Conservation (phyloP, 2,329 filamentous ascomycete genomes). For the Phaeophleospora eucalypticola region DNA sequence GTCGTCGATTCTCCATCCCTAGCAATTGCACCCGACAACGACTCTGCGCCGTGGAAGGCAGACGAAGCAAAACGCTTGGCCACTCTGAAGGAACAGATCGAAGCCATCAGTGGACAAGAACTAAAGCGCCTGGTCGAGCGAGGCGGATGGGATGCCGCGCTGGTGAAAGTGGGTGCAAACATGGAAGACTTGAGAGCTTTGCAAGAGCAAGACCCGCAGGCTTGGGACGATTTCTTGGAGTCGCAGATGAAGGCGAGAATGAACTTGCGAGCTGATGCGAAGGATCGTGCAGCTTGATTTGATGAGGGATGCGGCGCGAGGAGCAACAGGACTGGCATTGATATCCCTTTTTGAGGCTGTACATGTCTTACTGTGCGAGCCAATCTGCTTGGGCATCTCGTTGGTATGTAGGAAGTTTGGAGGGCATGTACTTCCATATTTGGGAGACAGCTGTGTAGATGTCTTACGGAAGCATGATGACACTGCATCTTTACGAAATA, state of each 20-base stretch:
- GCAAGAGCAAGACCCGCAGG: conserved; percentile 39
- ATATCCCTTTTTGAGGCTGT: neutral
- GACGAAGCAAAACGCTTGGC: conserved; percentile 35
- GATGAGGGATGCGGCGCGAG: too few relatives aligned
- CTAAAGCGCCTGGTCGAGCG: conserved; percentile 59
- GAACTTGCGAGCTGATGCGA: conserved; percentile 24
- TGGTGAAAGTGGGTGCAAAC: conserved; percentile 61
- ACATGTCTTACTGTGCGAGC: too few relatives aligned
- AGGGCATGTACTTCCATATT: too few relatives aligned
- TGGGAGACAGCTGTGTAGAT: too few relatives aligned
- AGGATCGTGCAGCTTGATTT: neutral
- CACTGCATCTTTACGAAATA: too few relatives aligned
- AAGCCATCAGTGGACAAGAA: conserved; percentile 55
- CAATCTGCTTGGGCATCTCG: too few relatives aligned
- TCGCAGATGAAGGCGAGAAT: conserved; percentile 33
- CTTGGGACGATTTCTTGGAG: conserved; percentile 35
- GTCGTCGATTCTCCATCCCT: conserved; percentile 50
- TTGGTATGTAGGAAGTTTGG: too few relatives aligned
- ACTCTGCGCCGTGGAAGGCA: conserved; percentile 26
- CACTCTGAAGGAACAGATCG: conserved; percentile 42
- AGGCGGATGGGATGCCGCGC: conserved; percentile 56
- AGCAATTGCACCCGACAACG: conserved; percentile 18
- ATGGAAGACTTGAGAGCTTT: conserved; percentile 63
- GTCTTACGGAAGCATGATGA: too few relatives aligned
- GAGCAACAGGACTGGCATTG: neutral